Base-by-base conservation (phyloP, 2,329 filamentous ascomycete genomes). In the Calonectria pseudoturangicola region DNA sequence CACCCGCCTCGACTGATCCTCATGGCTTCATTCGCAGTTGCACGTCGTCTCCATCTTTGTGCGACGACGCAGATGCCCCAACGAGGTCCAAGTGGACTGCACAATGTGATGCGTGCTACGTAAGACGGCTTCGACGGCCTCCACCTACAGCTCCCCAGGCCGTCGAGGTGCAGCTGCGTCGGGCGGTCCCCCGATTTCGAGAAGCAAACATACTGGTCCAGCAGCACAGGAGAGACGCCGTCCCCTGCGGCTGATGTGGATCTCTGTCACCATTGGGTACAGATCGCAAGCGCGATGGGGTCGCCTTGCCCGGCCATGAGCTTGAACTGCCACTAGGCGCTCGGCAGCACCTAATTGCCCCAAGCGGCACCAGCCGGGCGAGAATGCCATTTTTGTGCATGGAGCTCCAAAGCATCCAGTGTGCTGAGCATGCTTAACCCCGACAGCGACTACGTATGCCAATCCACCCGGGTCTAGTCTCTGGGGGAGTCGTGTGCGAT, bases 221-320 rank as follows among this genome's bases (percentile, higher is more conserved):
- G 39, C 60, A 50, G 30, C 43, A 67, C 21, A 70, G 47, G 47
- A 50, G 67, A 75, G 64, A 50, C 68, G 70, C 72, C 69, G 66
- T 66, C 65, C 43, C 43, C 70, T 74, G 70, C 74, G 72, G 74
- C 68, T 75, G 68, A 72, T 75, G 68, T 74, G 74, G 74, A 69
- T 45, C 72, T 64, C 66, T 25, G 47, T 41, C 45, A 65, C 66
- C 41, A 70, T 70, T 71, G 60, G 69, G 71, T 58, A 71, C 71
- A 75, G 62, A 54, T 70, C 50, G 47, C 64, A 78, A 75, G 75
- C 68, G 70, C 75, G 64, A 73, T 76, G 68, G 71, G 72, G 72
- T 56, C 74, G 70, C 70, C 27, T 56, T 65, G 48, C 54, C 16
- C 58, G 41, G 56, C 30, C 21, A 43, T 68, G 47, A 41, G 48